These are phyloP conservation scores for Picochlorum sp. DNA, from an alignment of 139 green algal species.

Conservation along the genomic window DNA sequence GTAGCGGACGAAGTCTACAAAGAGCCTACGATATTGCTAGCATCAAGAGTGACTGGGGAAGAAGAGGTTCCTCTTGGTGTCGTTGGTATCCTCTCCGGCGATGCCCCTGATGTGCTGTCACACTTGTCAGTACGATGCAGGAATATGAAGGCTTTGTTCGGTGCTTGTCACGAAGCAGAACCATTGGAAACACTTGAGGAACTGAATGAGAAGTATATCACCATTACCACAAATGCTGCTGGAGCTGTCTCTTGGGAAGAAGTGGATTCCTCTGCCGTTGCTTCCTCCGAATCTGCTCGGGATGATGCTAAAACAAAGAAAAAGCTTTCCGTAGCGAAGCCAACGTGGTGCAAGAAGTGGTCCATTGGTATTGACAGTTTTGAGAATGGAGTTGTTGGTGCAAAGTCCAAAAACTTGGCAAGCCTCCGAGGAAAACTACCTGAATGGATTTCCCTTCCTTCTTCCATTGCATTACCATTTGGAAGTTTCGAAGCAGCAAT, in stretches of 20 bases:
- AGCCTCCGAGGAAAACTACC: slow-evolving; percentile 79
- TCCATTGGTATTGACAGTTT: slow-evolving; percentile 82
- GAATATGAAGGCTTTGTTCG: slow-evolving; percentile 74
- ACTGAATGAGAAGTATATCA: slow-evolving; percentile 24
- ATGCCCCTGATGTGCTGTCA: slow-evolving; percentile 82
- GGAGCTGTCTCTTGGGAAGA: slow-evolving; percentile 66
- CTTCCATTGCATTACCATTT: slow-evolving; percentile 88
- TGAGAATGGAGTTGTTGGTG: slow-evolving; percentile 79
- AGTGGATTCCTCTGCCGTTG: slow-evolving; percentile 2
- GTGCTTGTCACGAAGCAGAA: slow-evolving; percentile 51
- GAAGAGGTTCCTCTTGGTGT: slow-evolving; percentile 90
- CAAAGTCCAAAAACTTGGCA: slow-evolving; percentile 94
- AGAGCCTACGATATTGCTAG: slow-evolving; percentile 77
- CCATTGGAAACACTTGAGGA: slow-evolving; percentile 40
- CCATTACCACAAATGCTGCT: slow-evolving; percentile 59
- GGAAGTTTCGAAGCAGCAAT: slow-evolving; percentile 83
- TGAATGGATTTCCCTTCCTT: slow-evolving; percentile 73
- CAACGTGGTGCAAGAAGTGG: slow-evolving; percentile 73
- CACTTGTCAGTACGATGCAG: slow-evolving; percentile 84
- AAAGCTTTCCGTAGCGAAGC: slow-evolving; percentile 51
- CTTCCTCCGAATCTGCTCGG: background rate
- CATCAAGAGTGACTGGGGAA: slow-evolving; percentile 74
- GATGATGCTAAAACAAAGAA: no score
- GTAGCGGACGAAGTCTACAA: slow-evolving; percentile 83
- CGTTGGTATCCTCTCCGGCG: slow-evolving; percentile 75